These are phyloP conservation scores for Penicillium sp. DNA, from an alignment of 2,329 filamentous ascomycete genomes.

Conservation along the genomic window DNA sequence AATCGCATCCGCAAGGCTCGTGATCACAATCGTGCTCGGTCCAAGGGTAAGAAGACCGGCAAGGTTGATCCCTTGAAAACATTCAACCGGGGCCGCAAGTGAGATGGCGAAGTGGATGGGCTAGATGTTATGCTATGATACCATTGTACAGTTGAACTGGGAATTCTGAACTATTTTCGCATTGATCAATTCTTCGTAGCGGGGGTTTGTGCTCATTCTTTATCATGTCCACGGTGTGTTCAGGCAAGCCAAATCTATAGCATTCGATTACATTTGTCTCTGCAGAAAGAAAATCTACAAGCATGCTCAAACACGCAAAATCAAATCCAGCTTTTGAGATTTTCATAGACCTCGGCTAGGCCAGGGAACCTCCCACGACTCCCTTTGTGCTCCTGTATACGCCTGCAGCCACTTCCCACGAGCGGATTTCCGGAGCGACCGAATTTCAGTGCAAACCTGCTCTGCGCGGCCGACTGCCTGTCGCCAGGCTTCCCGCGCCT, in stretches of 20 bases:
- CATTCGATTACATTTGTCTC: no score
- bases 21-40: conserved; percentile 39
- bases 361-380: neutral
- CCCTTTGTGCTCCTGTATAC: neutral
- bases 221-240: neutral
- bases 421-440: conserved; percentile 24
- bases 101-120: conserved; percentile 21
- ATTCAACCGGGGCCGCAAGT: conserved; percentile 58
- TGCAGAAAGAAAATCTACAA: no score
- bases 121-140: conserved; percentile 16
- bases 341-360: no score
- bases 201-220: neutral
- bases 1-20: conserved; percentile 49
- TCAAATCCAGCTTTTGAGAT: no score
- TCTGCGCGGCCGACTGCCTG: conserved; percentile 24
- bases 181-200: neutral
- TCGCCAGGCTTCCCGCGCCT: conserved; percentile 28
- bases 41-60: conserved; percentile 49
- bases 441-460: conserved; percentile 28
- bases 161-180: conserved; percentile 3
- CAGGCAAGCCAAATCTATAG: no score
- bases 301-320: no score
- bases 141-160: conserved; percentile 16
- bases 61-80: conserved; percentile 83
- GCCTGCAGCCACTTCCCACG: conserved; percentile 36